Evolutionary conservation across 257 asterid species (phyloP).

Genomic region (Nicotiana benthamiana): DNA sequence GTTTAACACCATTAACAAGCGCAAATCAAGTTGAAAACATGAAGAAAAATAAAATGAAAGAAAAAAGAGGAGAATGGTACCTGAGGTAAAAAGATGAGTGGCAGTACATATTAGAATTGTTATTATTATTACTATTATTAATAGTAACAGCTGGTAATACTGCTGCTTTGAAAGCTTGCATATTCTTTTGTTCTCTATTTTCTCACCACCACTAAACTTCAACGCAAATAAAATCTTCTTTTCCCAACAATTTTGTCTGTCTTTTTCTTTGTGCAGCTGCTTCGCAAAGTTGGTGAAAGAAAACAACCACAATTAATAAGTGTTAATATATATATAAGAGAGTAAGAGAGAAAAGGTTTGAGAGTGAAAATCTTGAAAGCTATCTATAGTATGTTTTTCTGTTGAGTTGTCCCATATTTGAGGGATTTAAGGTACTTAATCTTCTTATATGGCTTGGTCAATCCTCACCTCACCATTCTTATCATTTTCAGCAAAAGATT

Average conservation of each 20-base stretch:
- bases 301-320: not conserved
- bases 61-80: slow-evolving; percentile 15
- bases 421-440: too few species aligned
- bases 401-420: too few species aligned
- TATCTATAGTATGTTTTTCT: too few species aligned
- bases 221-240: not conserved
- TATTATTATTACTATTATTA: slow-evolving; percentile 9
- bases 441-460: too few species aligned
- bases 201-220: not conserved
- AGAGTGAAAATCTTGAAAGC: slow-evolving; percentile 18
- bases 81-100: slow-evolving; percentile 59
- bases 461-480: too few species aligned
- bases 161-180: slow-evolving; percentile 52
- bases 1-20: too few species aligned
- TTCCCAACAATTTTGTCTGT: not conserved
- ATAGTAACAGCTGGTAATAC: slow-evolving; percentile 19
- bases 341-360: not conserved
- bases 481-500: not conserved
- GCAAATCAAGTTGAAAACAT: too few species aligned
- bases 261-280: not conserved
- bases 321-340: too few species aligned
- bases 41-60: too few species aligned
- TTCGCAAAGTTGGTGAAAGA: slow-evolving; percentile 9
- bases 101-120: slow-evolving; percentile 45
- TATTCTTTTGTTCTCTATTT: slow-evolving; percentile 8